phyloP scores from a whole-genome alignment of 805 yeast species.

The Candida awuae region DNA sequence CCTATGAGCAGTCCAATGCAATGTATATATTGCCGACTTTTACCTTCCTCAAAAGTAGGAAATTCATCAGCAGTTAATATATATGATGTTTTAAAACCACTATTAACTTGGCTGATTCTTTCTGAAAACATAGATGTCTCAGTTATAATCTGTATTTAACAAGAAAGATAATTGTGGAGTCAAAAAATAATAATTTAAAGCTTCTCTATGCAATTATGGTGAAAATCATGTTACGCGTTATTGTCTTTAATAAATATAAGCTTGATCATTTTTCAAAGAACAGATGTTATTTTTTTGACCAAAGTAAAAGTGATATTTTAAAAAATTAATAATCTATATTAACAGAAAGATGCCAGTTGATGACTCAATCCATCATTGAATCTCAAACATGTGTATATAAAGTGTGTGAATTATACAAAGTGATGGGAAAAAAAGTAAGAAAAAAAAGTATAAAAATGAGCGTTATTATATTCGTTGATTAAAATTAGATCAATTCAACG shows the following conservation, averaged over 20 bases:
- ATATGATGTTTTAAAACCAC: no score
- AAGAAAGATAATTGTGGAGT: no score
- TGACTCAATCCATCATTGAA: constrained; percentile 17
- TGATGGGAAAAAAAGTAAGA: constrained; percentile 3
- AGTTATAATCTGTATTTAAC: no score
- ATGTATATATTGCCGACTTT: constrained; percentile 5
- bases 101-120: no score
- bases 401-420: constrained; percentile 2
- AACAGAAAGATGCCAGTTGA: constrained; percentile 19
- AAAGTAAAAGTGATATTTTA: background rate
- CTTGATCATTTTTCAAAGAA: background rate
- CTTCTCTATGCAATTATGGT: no score
- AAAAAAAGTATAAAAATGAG: constrained; percentile 1
- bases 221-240: no score
- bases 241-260: no score
- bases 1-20: constrained; percentile 19
- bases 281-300: background rate
- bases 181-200: no score
- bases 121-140: no score
- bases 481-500: constrained; percentile 13
- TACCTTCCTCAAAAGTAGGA: background rate
- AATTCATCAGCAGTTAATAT: background rate
- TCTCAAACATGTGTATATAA: constrained; percentile 8
- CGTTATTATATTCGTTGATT: constrained; percentile 7
- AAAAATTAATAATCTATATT: constrained; percentile 6